Evolutionary conservation across 495 filamentous ascomycete genomes (phyloP).

Genomic region (Aspergillus ellipticus): DNA sequence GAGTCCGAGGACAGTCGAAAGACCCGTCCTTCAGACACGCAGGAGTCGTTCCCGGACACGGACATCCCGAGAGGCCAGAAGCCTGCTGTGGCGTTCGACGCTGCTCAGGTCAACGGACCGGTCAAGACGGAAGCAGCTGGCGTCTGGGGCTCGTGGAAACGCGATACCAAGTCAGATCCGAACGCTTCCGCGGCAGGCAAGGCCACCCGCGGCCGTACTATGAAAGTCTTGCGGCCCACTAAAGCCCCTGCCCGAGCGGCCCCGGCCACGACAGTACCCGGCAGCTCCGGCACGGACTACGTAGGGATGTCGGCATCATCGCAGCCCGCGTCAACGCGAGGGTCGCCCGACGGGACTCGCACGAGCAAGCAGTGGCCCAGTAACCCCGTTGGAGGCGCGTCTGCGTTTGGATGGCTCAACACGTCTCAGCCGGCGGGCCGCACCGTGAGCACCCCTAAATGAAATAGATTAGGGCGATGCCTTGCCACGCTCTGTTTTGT

Average conservation of each 20-base stretch:
- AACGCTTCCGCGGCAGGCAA: constrained; percentile 41
- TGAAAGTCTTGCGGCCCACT: constrained; percentile 75
- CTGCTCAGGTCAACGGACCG: constrained; percentile 26
- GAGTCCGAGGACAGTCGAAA: constrained; percentile 38
- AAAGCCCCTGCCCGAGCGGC: constrained; percentile 48
- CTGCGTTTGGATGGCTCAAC: constrained; percentile 93
- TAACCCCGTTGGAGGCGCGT: constrained; percentile 89
- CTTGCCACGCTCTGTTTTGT: background rate
- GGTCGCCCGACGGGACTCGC: constrained; percentile 26
- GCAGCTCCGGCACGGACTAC: constrained; percentile 26
- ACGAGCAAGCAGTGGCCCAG: constrained; percentile 51
- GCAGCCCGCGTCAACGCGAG: constrained; percentile 23
- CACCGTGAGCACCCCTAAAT: constrained; percentile 22
- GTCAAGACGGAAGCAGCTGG: constrained; percentile 45
- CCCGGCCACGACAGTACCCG: constrained; percentile 27
- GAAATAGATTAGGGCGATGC: constrained; percentile 22
- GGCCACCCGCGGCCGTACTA: constrained; percentile 52
- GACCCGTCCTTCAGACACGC: constrained; percentile 19
- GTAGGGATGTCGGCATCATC: constrained; percentile 12
- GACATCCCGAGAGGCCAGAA: constrained; percentile 23
- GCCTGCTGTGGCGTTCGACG: constrained; percentile 22
- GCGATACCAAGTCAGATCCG: constrained; percentile 47
- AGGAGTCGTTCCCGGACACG: constrained; percentile 20
- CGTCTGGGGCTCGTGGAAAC: constrained; percentile 69
- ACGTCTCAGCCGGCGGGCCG: constrained; percentile 17